Evolutionary conservation across 331 rosid genomes (phyloP), one percentile per base, ranked within the genome.

Genomic region (Pyracantha coccinea): DNA sequence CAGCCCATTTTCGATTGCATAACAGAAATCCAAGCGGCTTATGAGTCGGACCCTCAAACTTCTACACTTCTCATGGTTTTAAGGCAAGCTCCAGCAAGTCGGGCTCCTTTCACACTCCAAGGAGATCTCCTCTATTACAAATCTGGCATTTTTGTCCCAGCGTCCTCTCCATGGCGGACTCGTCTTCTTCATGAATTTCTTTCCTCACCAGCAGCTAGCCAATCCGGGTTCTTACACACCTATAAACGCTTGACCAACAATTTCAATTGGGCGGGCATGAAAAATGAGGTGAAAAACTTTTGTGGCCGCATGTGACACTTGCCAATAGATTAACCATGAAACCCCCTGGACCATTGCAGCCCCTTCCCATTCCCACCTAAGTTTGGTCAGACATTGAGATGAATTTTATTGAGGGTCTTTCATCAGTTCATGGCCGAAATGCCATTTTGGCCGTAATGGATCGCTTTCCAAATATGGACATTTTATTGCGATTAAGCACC

Each of bases 131-230:
- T 50, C 2, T 19, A 4, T 5, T 38, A 23, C 10, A 9, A 45
- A 3, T 13, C 11, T 6, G 1, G 54, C 0, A 3, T 41, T 1
- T 20, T 44, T 24, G 33, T 21, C 0, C 21, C 15, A 0, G 5
- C 0, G 0, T 12, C n/a, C 2, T 41, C 33, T 6, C 0, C 4
- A 6, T 38, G 32, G n/a, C 1, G 3, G 2, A 1, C 31, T 2
- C 6, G 8, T 0, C 2, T 69, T 14, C 13, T 69, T 2, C 7
- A 24, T 8, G 47, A 52, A 12, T 15, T 13, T 0, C 75, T 53
- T 12, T 4, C 10, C 1, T 4, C 3, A 2, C 4, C 15, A 0
- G 0, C 1, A 1, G 28, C 4, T 4, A 20, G 75, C 2, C 75
- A 70, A 5, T 19, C 8, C 0, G 29, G 64, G 2, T 23, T 29